These are phyloP conservation scores for Asterophora parasitica DNA, from an alignment of 768 basidiomycete species.

Conservation along the genomic window DNA sequence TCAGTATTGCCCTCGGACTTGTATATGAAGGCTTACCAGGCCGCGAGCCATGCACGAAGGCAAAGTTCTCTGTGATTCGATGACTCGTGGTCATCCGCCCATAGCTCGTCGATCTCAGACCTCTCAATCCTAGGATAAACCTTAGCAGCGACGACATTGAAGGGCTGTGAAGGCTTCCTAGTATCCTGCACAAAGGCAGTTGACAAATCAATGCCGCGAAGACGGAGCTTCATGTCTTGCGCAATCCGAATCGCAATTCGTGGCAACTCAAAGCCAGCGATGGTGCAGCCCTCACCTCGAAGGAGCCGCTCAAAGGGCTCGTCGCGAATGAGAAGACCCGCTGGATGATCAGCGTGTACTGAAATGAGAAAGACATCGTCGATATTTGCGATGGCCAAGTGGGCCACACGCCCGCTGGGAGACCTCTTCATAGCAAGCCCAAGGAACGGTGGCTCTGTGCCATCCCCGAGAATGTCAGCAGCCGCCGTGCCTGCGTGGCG, in stretches of 20 bases:
- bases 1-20: neutral
- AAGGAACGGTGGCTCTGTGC: neutral
- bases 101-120: conserved; percentile 22
- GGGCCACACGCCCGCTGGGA: conserved; percentile 2
- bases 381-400: conserved; percentile 13
- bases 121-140: conserved; percentile 12
- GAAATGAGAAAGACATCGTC: conserved; percentile 9
- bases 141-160: conserved; percentile 20
- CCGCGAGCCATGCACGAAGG: conserved; percentile 36
- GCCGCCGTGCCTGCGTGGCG: conserved; percentile 12
- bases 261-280: conserved; percentile 35
- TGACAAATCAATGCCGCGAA: conserved; percentile 35
- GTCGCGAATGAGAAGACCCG: conserved; percentile 8
- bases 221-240: conserved; percentile 20
- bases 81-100: conserved; percentile 22
- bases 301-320: conserved; percentile 16
- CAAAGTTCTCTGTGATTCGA: conserved; percentile 21
- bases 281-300: conserved; percentile 5
- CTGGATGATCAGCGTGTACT: neutral
- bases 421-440: conserved; percentile 10
- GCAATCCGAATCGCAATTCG: conserved; percentile 28
- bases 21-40: conserved; percentile 22
- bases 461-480: neutral
- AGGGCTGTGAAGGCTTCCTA: conserved; percentile 20
- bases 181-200: conserved; percentile 20